A percentile compares a stretch with the other conserved stretches of the same genome.
Evolutionary conservation across 495 filamentous ascomycete genomes (phyloP).

Genomic region (Penicillium canariense): DNA sequence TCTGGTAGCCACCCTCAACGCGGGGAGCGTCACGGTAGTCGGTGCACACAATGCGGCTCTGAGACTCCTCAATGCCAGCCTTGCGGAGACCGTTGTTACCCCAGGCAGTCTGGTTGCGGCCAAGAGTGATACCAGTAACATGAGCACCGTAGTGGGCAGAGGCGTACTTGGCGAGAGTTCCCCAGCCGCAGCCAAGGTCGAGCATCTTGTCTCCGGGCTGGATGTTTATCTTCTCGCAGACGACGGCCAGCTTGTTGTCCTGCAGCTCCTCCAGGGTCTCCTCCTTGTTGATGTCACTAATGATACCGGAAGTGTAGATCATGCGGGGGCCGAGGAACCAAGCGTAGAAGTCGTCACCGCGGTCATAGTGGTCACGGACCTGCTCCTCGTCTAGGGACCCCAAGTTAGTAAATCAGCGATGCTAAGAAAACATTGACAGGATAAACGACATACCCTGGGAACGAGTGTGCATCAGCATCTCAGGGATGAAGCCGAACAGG

Average conservation of each 20-base stretch:
- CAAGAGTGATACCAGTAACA: conserved; percentile 66
- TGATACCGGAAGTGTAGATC: conserved; percentile 71
- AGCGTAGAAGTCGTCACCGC: conserved; percentile 72
- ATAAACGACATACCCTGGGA: conserved; percentile 55
- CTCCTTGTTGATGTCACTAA: conserved; percentile 63
- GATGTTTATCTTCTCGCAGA: conserved; percentile 70
- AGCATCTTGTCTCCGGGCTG: conserved; percentile 61
- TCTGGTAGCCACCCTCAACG: conserved; percentile 60
- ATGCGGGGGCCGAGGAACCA: conserved; percentile 73
- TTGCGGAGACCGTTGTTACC: conserved; percentile 64
- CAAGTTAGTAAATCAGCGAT: background rate
- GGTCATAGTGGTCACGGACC: conserved; percentile 73
- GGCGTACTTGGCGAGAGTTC: conserved; percentile 66
- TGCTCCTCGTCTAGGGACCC: conserved; percentile 64
- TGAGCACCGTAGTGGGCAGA: conserved; percentile 60
- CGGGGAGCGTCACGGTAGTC: conserved; percentile 68
- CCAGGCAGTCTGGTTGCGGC: conserved; percentile 71
- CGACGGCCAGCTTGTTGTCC: conserved; percentile 67
- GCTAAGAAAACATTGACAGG: background rate
- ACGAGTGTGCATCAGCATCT: conserved; percentile 65
- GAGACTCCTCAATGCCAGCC: conserved; percentile 56
- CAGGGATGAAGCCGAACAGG: conserved; percentile 65
- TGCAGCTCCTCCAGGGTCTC: conserved; percentile 66
- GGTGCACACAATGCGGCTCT: conserved; percentile 63
- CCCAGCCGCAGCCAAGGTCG: conserved; percentile 72